Conservation (phyloP, 495 filamentous ascomycete genomes). For the Xanthoparmelia taractica region DNA sequence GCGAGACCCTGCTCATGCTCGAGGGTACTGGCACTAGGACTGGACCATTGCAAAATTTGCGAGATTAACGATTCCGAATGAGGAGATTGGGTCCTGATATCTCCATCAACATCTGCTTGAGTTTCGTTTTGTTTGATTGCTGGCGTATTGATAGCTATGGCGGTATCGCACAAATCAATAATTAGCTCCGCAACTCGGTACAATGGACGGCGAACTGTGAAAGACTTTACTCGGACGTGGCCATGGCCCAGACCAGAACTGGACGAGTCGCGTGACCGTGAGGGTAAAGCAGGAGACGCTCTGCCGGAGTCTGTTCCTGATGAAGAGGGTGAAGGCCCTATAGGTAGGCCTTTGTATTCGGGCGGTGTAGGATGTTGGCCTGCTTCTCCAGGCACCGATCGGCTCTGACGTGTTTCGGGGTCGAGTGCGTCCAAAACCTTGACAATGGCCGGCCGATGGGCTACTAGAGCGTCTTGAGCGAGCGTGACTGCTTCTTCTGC, state of each 20-base stretch:
- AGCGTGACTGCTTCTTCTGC: constrained; percentile 97
- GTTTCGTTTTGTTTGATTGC: constrained; percentile 73
- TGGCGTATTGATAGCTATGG: constrained; percentile 88
- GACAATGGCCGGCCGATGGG: constrained; percentile 93
- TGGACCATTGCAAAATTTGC: constrained; percentile 93
- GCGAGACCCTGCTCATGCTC: constrained; percentile 91
- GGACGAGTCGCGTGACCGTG: constrained; percentile 75
- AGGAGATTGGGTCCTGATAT: constrained; percentile 82
- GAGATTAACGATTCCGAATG: constrained; percentile 88
- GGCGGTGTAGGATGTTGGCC: constrained; percentile 47
- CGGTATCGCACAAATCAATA: constrained; percentile 90
- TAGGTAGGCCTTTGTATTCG: constrained; percentile 86
- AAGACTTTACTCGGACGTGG: constrained; percentile 68
- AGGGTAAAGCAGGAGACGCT: constrained; percentile 58
- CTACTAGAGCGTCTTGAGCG: constrained; percentile 83
- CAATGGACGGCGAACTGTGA: constrained; percentile 81
- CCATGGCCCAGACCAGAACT: constrained; percentile 61
- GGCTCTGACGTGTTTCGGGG: constrained; percentile 64
- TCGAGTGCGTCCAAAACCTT: constrained; percentile 79
- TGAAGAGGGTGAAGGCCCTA: constrained; percentile 63
- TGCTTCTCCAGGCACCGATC: constrained; percentile 54
- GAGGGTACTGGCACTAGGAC: constrained; percentile 72
- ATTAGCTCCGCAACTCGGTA: constrained; percentile 89
- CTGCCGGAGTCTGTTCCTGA: constrained; percentile 55
- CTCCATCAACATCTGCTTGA: constrained; percentile 52